Evolutionary conservation across 2,329 filamentous ascomycete species (phyloP).

Genomic region (Spiromastix sp.): DNA sequence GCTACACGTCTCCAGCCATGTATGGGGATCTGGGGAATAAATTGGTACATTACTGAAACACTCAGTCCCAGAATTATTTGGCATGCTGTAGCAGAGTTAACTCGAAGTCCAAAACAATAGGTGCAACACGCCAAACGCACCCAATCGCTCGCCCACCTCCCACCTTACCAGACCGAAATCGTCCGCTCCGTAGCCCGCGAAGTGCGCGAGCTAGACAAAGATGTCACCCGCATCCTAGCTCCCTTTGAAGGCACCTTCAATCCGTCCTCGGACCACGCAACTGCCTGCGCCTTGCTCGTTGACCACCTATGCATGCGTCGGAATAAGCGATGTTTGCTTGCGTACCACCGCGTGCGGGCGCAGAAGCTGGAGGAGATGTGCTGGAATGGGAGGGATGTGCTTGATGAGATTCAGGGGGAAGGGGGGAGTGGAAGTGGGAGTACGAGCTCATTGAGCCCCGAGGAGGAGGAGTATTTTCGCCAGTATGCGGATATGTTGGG

Average conservation of each 20-base stretch:
- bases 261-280: slow-evolving; percentile 68
- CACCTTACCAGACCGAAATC: slow-evolving; percentile 84
- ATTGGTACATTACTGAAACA: slow-evolving; percentile 45
- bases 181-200: slow-evolving; percentile 81
- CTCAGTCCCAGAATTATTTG: too few relatives aligned
- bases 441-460: slow-evolving; percentile 65
- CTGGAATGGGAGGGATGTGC: slow-evolving; percentile 78
- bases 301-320: slow-evolving; percentile 91
- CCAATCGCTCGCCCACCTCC: slow-evolving; percentile 73
- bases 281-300: slow-evolving; percentile 79
- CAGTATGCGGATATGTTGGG: slow-evolving; percentile 85
- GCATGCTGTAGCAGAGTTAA: slow-evolving; percentile 3
- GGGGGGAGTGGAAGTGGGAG: background rate
- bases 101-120: slow-evolving; percentile 43
- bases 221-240: slow-evolving; percentile 67
- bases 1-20: too few relatives aligned
- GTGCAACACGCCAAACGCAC: slow-evolving; percentile 94
- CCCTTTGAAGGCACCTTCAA: slow-evolving; percentile 80
- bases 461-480: slow-evolving; percentile 92
- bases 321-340: slow-evolving; percentile 90
- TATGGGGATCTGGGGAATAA: slow-evolving; percentile 84
- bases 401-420: slow-evolving; percentile 42
- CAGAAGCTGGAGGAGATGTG: slow-evolving; percentile 90
- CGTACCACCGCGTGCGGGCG: slow-evolving; percentile 82
- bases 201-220: slow-evolving; percentile 84